Conservation (phyloP, 176 grass and related monocot species). For the Bromus sterilis region DNA sequence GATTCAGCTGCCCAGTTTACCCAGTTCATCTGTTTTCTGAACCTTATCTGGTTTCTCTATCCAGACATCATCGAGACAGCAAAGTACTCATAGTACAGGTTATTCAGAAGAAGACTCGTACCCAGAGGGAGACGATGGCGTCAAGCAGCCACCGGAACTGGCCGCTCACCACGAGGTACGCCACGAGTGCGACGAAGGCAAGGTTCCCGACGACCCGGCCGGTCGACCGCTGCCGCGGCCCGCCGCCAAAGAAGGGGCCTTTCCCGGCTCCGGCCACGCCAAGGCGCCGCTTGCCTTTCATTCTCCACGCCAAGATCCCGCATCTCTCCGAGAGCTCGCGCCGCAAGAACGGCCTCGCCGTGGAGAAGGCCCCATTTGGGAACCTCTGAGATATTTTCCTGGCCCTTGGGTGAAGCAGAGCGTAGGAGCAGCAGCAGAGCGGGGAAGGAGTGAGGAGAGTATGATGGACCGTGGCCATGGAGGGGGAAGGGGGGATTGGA, state of each 20-base stretch:
- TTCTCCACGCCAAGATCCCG: conserved; percentile 17
- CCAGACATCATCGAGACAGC: background rate
- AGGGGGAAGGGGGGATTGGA: background rate
- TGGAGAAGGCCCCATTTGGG: conserved; percentile 8
- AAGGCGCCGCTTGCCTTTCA: conserved; percentile 15
- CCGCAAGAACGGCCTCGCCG: background rate
- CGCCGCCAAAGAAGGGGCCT: conserved; percentile 71
- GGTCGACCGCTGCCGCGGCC: conserved; percentile 36
- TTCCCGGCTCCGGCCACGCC: conserved; percentile 31
- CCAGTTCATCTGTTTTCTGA: background rate
- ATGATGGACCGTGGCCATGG: conserved; percentile 30
- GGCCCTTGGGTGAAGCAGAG: background rate
- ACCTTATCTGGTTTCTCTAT: background rate
- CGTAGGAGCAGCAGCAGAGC: conserved; percentile 25
- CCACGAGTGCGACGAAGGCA: conserved; percentile 60
- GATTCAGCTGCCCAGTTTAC: background rate
- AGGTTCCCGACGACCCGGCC: conserved; percentile 63
- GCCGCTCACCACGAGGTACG: conserved; percentile 74
- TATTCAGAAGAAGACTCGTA: conserved; percentile 32
- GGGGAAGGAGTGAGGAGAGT: background rate
- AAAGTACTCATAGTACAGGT: background rate
- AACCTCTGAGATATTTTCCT: background rate
- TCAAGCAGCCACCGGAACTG: conserved; percentile 86
- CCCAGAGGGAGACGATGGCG: conserved; percentile 92
- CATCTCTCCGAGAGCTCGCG: conserved; percentile 27